phyloP scores from a whole-genome alignment of 1,284 basidiomycete species.

The Leucoagaricus sp. region DNA sequence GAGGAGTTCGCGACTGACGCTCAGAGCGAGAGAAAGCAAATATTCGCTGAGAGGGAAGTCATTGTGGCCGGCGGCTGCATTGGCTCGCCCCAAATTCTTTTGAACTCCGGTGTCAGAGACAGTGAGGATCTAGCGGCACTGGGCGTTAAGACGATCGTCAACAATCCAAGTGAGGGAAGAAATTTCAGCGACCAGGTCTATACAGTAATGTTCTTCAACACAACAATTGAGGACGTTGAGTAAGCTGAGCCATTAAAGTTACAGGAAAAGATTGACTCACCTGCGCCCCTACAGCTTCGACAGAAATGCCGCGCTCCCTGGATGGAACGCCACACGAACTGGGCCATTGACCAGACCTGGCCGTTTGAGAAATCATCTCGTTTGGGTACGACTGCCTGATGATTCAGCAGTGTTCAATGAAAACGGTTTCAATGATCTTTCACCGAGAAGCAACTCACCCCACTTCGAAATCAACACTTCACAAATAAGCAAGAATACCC shows the following conservation, averaged over 20 bases:
- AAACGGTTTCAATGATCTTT: slow-evolving; percentile 15
- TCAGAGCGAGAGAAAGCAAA: not conserved
- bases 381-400: slow-evolving; percentile 18
- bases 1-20: slow-evolving; percentile 1
- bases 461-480: slow-evolving; percentile 19
- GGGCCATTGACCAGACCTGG: slow-evolving; percentile 16
- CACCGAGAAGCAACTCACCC: slow-evolving; percentile 19
- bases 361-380: slow-evolving; percentile 11
- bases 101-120: slow-evolving; percentile 27
- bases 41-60: slow-evolving; percentile 24
- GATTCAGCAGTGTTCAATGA: slow-evolving; percentile 19
- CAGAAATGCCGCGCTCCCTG: slow-evolving; percentile 8
- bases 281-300: not conserved
- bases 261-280: not conserved
- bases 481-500: not conserved
- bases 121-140: slow-evolving; percentile 16
- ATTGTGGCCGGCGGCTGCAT: slow-evolving; percentile 25
- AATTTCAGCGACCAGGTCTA: slow-evolving; percentile 27
- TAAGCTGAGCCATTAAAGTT: not conserved
- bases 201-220: not conserved
- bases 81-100: slow-evolving; percentile 26
- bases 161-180: slow-evolving; percentile 26
- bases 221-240: slow-evolving; percentile 9
- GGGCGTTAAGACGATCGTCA: slow-evolving; percentile 22
- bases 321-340: slow-evolving; percentile 19